Evolutionary conservation across 1,284 basidiomycete species (phyloP), one percentile per base, ranked within the genome.

Genomic region (Bondarzewia mesenterica): DNA sequence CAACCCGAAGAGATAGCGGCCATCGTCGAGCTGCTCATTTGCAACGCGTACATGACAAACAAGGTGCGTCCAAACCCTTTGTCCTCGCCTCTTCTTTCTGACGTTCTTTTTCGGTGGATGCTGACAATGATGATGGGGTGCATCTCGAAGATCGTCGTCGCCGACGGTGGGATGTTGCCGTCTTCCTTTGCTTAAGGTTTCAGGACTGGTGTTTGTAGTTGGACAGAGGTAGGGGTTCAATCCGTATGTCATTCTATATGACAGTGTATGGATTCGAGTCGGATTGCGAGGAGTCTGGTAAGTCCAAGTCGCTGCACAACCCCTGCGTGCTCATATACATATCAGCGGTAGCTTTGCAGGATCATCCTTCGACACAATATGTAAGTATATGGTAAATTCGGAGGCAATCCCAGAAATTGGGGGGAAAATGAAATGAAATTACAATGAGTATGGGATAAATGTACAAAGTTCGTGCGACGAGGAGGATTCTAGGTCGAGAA

Each of bases 11-110:
- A 78, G 52, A 71, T 79, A 41, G 71, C 75, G 4, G 68, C 70
- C 15, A 63, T 77, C 22, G 73, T 78, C 12, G 69, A 73, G 50
- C 60, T 74, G 58, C 63, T 77, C 15, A 70, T 70, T 2, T 69
- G 64, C 2, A 78, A 77, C 53, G 65, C 61, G 4, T 78, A 77
- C 48, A 74, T 78, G 70, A 77, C 75, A 15, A 76, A 78, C 63
- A 77, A 79, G 68, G 76, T 73, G 42, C 18, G 65, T 47, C 14
- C 38, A 39, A 22, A 12, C 38, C 29, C 44, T 46, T 32, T 32
- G 18, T 5, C 12, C 44, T 3, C 29, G 29, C 29, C 12, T 32
- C 5, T 10, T 46, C 38, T 18, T 25, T 46, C 29, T 40, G 15
- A 35, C 15, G 2, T 22, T 25, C 32, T 21, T 20, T 37, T 29